Evolutionary conservation across 331 rosid species (phyloP), one percentile per base, ranked within the genome.

Genomic region (Pyrus hybrid): DNA sequence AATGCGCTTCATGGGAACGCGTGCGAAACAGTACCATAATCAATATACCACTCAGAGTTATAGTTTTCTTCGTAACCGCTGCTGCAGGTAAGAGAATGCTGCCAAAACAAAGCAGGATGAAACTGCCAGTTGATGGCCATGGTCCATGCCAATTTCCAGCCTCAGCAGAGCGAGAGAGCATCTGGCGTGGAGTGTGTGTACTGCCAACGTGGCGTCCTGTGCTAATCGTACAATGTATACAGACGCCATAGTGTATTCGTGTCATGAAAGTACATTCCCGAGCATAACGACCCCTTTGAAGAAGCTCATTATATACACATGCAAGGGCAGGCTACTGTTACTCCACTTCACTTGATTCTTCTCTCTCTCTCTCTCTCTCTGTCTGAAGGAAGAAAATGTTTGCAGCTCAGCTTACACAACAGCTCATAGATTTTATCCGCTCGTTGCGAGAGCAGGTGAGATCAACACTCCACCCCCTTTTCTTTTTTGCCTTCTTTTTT

Each of bases 401-500:
- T 8, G 75, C 33, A 11, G n/a, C 54, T 9, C 30, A 26, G 26
- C 69, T 37, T 5, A 33, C 60, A 21, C 51, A 60, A 30, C 69
- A 68, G 58, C 69, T 68, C 51, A 68, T 13, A 14, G 29, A n/a
- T 74, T 67, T 37, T 67, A 57, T 68, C 66, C 13, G 28, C 25
- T 18, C 60, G 51, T 12, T 69, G 60, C 21, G 22, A 11, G 80
- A 76, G 22, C 62, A 76, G 75, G 80, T 76, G 20, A 18, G 63
- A 20, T 7, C 61, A 8, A 18, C 61, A 20, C 5, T 54, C 22
- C 61, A 54, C 5, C 61, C 22, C 22, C 11, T 20, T 7, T 20
- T 54, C 12, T 21, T 3, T 54, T 54, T 54, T 8, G 1, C 23
- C 1, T 17, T 7, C 61, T 18, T 20, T 54, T 54, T 20, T 20